phyloP scores from a whole-genome alignment of 345 rosid species.

The Eutrema yunnanense region DNA sequence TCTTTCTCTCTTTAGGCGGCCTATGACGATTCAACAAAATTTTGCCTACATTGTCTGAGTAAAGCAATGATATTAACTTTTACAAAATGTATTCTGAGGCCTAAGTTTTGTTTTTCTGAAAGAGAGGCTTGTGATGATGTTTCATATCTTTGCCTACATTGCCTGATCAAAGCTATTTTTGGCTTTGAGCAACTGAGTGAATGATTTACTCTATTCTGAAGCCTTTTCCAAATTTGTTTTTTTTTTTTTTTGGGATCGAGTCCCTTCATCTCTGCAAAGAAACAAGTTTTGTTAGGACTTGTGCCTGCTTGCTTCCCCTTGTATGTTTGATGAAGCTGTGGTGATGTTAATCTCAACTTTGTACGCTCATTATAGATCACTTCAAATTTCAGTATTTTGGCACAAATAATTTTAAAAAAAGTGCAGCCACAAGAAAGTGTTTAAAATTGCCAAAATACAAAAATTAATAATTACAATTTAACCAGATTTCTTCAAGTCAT shows the following conservation, averaged over 20 bases:
- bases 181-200: conserved; percentile 28
- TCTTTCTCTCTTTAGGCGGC: not conserved
- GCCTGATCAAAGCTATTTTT: conserved; percentile 19
- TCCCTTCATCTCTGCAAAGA: not conserved
- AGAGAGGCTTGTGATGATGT: conserved; percentile 26
- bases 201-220: conserved; percentile 16
- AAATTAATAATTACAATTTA: no score
- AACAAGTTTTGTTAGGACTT: no score
- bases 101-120: not conserved
- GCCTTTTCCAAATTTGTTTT: not conserved
- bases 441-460: no score
- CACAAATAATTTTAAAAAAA: no score
- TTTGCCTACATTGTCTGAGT: conserved; percentile 24
- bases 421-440: no score
- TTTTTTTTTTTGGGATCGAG: not conserved
- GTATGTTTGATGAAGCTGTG: no score
- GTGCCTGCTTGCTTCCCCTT: no score
- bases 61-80: not conserved
- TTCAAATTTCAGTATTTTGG: no score
- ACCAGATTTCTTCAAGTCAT: no score
- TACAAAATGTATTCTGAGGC: conserved; percentile 14
- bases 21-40: not conserved
- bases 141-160: conserved; percentile 30
- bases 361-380: no score
- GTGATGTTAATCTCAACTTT: no score